phyloP scores from a whole-genome alignment of 345 rosid species.

The Populus nigra region DNA sequence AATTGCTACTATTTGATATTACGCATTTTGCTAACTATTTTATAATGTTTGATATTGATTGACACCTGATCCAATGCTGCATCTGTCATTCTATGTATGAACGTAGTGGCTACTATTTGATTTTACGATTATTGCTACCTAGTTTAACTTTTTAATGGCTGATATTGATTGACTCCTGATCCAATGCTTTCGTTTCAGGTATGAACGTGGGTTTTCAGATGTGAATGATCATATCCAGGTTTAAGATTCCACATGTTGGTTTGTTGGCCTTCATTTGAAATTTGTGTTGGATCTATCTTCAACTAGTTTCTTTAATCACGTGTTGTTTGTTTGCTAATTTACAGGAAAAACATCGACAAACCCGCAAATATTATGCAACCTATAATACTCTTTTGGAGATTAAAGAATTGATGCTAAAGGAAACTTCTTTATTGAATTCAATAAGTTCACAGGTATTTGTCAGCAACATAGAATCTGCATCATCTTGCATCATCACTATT shows the following conservation, averaged over 20 bases:
- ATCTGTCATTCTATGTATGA: not conserved
- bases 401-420: conserved; percentile 85
- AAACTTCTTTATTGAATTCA: conserved; percentile 73
- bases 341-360: conserved; percentile 77
- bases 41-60: no score
- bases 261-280: not conserved
- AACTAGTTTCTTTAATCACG: not conserved
- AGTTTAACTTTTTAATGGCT: not conserved
- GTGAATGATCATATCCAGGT: conserved; percentile 80
- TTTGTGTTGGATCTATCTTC: not conserved
- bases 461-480: conserved; percentile 7
- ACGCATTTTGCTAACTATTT: not conserved
- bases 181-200: conserved; percentile 46
- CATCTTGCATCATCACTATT: not conserved
- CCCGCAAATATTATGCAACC: conserved; percentile 73
- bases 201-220: conserved; percentile 71
- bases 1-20: not conserved
- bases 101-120: not conserved
- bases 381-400: conserved; percentile 79
- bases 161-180: not conserved
- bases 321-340: conserved; percentile 20
- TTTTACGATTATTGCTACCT: not conserved
- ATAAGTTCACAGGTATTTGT: conserved; percentile 67
- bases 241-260: conserved; percentile 2
- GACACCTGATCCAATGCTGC: no score